Conservation (phyloP, 2,329 filamentous ascomycete genomes). For the Aspergillus ruber region DNA sequence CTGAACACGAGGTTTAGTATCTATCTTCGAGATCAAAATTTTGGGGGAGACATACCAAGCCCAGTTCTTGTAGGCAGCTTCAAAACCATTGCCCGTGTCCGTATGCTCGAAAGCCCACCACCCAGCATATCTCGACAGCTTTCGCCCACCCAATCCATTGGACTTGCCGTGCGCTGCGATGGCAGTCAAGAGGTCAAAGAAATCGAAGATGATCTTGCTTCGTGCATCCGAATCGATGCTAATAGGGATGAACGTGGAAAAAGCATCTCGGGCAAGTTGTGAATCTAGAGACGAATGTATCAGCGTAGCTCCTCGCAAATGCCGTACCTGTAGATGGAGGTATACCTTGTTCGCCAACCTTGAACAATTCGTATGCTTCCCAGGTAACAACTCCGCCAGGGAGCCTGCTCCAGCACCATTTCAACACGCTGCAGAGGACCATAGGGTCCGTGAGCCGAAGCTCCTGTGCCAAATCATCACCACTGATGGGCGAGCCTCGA, state of each 20-base stretch:
- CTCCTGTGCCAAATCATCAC: constrained; percentile 72
- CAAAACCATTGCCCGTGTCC: constrained; percentile 84
- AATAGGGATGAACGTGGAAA: constrained; percentile 91
- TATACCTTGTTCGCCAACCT: constrained; percentile 82
- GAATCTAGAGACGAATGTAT: constrained; percentile 58
- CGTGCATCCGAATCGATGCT: constrained; percentile 83
- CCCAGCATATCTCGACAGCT: constrained; percentile 87
- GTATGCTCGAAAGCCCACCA: constrained; percentile 98
- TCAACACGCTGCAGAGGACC: constrained; percentile 88
- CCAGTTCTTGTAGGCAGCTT: constrained; percentile 89
- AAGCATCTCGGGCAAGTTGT: constrained; percentile 82
- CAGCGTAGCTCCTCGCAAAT: no score
- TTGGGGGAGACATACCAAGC: constrained; percentile 52
- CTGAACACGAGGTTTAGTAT: constrained; percentile 38
- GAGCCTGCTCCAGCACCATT: constrained; percentile 97
- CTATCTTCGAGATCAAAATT: constrained; percentile 22
- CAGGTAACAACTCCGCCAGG: constrained; percentile 88
- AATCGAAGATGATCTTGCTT: constrained; percentile 86
- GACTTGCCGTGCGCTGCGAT: constrained; percentile 87
- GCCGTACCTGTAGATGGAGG: neutral
- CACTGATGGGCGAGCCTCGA: constrained; percentile 51
- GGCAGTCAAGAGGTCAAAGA: constrained; percentile 87
- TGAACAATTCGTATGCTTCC: constrained; percentile 96
- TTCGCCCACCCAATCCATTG: constrained; percentile 88
- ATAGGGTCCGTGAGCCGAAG: constrained; percentile 88